A percentile compares a stretch with the other conserved stretches of the same genome.
phyloP scores from a whole-genome alignment of 192 early-diverging fungal genomes.

The Mycoemilia scoparia region DNA sequence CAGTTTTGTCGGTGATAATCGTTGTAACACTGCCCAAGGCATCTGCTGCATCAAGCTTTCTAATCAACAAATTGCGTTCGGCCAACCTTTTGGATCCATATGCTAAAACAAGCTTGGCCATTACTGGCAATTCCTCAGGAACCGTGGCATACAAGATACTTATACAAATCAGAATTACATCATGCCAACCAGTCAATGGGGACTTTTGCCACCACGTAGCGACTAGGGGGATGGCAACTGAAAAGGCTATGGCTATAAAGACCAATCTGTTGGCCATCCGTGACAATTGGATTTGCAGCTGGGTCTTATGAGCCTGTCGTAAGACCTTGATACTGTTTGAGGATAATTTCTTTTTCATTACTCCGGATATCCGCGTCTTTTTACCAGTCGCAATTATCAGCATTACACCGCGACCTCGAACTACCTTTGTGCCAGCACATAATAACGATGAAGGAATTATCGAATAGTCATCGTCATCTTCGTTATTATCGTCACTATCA shows the following conservation, averaged over 20 bases:
- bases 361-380: constrained; percentile 9
- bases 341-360: too few species aligned
- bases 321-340: constrained; percentile 2
- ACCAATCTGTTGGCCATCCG: constrained; percentile 8
- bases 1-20: constrained; percentile 57
- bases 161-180: constrained; percentile 14
- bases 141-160: constrained; percentile 25
- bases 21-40: constrained; percentile 41
- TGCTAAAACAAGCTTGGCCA: constrained; percentile 20
- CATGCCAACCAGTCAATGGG: constrained; percentile 19
- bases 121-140: constrained; percentile 26
- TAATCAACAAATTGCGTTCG: constrained; percentile 36
- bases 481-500: neutral
- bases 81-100: constrained; percentile 10
- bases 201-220: constrained; percentile 8
- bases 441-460: constrained; percentile 5
- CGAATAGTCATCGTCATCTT: constrained; percentile 1
- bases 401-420: constrained; percentile 10
- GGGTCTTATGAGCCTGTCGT: constrained; percentile 5
- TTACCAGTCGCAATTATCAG: constrained; percentile 16
- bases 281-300: constrained; percentile 10
- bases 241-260: constrained; percentile 4
- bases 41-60: constrained; percentile 42
- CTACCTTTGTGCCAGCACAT: constrained; percentile 17
- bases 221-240: constrained; percentile 6